Conservation (phyloP, 2,329 filamentous ascomycete genomes). For the Lachnellula cervina region DNA sequence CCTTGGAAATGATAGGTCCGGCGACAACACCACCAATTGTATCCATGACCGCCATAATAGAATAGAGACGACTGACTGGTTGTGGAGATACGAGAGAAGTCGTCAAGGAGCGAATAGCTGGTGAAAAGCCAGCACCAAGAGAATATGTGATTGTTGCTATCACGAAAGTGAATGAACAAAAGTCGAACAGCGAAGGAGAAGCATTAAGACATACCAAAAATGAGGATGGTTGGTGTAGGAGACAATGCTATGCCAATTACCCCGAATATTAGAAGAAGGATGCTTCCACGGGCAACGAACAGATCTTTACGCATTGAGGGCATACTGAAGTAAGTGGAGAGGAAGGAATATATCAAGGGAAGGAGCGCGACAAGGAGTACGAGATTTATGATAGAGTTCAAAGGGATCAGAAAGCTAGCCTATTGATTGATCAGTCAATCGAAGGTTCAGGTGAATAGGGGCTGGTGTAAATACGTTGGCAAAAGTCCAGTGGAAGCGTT, state of each 20-base stretch:
- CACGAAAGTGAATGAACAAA: neutral
- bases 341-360: slow-evolving; percentile 9
- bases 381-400: slow-evolving; percentile 11
- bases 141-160: slow-evolving; percentile 41
- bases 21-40: slow-evolving; percentile 43
- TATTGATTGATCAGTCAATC: neutral
- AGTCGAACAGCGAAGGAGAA: neutral
- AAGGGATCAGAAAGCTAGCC: slow-evolving; percentile 16
- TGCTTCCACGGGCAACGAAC: slow-evolving; percentile 27
- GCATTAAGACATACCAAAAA: slow-evolving; percentile 6
- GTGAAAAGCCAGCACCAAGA: slow-evolving; percentile 40
- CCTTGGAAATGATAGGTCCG: slow-evolving; percentile 42
- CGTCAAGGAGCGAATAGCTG: slow-evolving; percentile 45
- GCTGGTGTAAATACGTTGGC: no score
- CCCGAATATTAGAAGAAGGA: slow-evolving; percentile 12
- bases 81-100: slow-evolving; percentile 49
- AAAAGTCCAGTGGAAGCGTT: slow-evolving; percentile 41
- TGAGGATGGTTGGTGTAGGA: neutral
- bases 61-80: slow-evolving; percentile 50
- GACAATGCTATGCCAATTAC: slow-evolving; percentile 9
- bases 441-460: neutral
- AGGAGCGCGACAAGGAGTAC: slow-evolving; percentile 14
- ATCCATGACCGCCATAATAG: slow-evolving; percentile 46
- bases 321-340: slow-evolving; percentile 1
- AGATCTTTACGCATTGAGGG: slow-evolving; percentile 13